These are phyloP conservation scores for Talaromyces stipitatus DNA, from an alignment of 495 filamentous ascomycete species.

Conservation along the genomic window DNA sequence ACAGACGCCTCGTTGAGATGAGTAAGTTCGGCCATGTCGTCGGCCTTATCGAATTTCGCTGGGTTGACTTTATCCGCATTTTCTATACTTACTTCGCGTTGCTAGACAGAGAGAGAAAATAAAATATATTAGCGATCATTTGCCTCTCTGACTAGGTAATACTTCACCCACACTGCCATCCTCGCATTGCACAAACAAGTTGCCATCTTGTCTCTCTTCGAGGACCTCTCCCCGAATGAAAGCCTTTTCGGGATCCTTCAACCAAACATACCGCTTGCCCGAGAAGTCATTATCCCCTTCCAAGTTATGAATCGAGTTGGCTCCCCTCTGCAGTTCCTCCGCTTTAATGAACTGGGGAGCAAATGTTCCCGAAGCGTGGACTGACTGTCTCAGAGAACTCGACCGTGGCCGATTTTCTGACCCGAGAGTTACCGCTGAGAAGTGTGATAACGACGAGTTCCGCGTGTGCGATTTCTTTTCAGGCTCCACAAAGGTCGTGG, in stretches of 20 bases:
- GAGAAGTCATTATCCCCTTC: conserved; percentile 98
- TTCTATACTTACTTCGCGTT: conserved; percentile 77
- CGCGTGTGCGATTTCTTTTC: conserved; percentile 42
- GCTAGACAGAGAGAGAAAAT: conserved; percentile 35
- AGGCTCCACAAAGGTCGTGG: conserved; percentile 41
- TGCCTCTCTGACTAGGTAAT: background rate
- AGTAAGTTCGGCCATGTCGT: conserved; percentile 98
- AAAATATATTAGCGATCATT: conserved; percentile 9
- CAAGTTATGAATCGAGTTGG: conserved; percentile 65
- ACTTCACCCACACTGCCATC: conserved; percentile 65
- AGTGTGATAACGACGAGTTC: conserved; percentile 50
- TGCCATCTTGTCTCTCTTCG: conserved; percentile 61
- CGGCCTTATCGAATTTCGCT: conserved; percentile 97
- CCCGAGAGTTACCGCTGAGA: conserved; percentile 20
- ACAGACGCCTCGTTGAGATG: conserved; percentile 97
- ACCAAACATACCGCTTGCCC: conserved; percentile 97
- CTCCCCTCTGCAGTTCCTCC: conserved; percentile 58
- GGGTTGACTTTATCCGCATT: conserved; percentile 98
- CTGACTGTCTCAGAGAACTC: conserved; percentile 49
- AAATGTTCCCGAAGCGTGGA: conserved; percentile 65
- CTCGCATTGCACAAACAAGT: conserved; percentile 81
- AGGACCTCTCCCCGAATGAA: conserved; percentile 91
- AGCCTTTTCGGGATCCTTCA: conserved; percentile 75
- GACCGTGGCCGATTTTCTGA: conserved; percentile 40
- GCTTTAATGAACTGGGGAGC: conserved; percentile 91